Evolutionary conservation across 108 stramenopile species (phyloP).

Genomic region (Cyclostephanos tholiformis): DNA sequence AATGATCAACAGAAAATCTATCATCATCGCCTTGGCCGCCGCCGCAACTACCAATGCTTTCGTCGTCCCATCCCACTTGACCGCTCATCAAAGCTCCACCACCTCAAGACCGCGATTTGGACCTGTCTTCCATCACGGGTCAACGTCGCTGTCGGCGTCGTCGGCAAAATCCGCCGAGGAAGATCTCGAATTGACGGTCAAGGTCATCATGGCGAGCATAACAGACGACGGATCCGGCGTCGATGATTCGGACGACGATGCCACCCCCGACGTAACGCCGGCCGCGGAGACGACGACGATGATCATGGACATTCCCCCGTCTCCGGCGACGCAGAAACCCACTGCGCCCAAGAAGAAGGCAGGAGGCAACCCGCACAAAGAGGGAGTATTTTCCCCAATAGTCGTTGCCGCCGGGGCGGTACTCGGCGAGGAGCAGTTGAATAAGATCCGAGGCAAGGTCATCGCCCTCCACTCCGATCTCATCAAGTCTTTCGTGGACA

Average conservation of each 20-base stretch:
- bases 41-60: not conserved
- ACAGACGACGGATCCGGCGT: slow-evolving; percentile 4
- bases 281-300: slow-evolving; percentile 19
- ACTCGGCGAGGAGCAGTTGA: slow-evolving; percentile 70
- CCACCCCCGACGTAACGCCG: not conserved
- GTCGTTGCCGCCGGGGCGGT: slow-evolving; percentile 60
- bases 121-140: not conserved
- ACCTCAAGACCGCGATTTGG: not conserved
- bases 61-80: slow-evolving; percentile 1
- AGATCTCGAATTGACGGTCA: slow-evolving; percentile 54
- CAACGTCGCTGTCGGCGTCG: not conserved
- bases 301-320: slow-evolving; percentile 48
- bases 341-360: slow-evolving; percentile 17
- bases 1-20: slow-evolving; percentile 14
- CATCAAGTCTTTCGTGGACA: slow-evolving; percentile 75
- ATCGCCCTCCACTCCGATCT: slow-evolving; percentile 75
- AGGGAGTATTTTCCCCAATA: slow-evolving; percentile 76
- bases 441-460: slow-evolving; percentile 75
- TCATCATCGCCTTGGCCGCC: slow-evolving; percentile 13
- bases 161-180: slow-evolving; percentile 43
- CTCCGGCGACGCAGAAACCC: slow-evolving; percentile 1
- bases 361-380: slow-evolving; percentile 41
- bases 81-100: not conserved
- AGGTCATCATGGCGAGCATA: slow-evolving; percentile 33
- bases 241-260: slow-evolving; percentile 1